Evolutionary conservation across 2,329 filamentous ascomycete genomes (phyloP).

Genomic region (Colletotrichum truncatum): DNA sequence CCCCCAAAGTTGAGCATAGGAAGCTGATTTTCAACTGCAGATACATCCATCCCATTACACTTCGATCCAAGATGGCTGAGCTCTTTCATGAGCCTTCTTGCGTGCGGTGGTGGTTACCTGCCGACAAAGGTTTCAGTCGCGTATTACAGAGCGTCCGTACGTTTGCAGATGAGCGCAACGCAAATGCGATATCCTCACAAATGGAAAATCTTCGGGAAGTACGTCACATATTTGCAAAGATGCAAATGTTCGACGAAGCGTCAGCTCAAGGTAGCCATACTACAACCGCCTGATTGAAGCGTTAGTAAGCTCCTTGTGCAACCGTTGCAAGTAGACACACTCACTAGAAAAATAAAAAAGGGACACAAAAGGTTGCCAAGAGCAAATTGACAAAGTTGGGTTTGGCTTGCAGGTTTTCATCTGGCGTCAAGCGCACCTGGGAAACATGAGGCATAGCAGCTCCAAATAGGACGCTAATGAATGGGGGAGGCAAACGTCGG

Average conservation of each 20-base stretch:
- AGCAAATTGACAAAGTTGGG: too few relatives aligned
- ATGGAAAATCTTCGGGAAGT: conserved; percentile 78
- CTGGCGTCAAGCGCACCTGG: too few relatives aligned
- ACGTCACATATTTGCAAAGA: conserved; percentile 74
- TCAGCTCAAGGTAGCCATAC: not conserved
- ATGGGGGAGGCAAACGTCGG: too few relatives aligned
- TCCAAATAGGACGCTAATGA: too few relatives aligned
- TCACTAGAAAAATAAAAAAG: too few relatives aligned
- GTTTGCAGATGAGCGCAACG: conserved; percentile 82
- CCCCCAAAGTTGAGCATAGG: too few relatives aligned
- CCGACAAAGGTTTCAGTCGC: conserved; percentile 78
- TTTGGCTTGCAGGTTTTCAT: too few relatives aligned
- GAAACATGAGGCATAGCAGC: too few relatives aligned
- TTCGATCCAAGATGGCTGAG: conserved; percentile 79
- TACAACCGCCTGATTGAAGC: not conserved
- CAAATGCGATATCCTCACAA: conserved; percentile 64
- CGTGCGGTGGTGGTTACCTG: conserved; percentile 88
- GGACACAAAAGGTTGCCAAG: too few relatives aligned
- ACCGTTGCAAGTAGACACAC: too few relatives aligned
- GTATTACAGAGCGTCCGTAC: conserved; percentile 80
- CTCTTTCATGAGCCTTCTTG: conserved; percentile 78
- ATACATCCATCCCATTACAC: conserved; percentile 81
- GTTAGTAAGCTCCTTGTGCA: too few relatives aligned
- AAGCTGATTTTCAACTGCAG: conserved; percentile 54
- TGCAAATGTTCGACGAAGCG: conserved; percentile 46